phyloP scores from a whole-genome alignment of 140 eudicot species.

The Flaveria floridana region DNA sequence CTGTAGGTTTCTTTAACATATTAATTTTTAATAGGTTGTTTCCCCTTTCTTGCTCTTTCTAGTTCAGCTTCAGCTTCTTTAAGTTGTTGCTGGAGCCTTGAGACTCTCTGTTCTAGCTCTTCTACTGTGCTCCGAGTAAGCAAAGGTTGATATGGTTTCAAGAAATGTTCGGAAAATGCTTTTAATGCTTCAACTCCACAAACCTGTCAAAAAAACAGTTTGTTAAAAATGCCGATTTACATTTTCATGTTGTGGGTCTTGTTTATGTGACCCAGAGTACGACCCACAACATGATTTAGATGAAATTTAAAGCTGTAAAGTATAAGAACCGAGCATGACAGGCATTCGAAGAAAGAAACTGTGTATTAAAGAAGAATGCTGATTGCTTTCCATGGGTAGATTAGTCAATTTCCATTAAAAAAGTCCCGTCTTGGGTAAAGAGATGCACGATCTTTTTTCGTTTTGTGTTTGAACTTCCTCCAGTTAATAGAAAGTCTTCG shows the following conservation, averaged over 20 bases:
- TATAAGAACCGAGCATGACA: not conserved
- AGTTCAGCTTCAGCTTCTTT: constrained; percentile 79
- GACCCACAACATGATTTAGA: not conserved
- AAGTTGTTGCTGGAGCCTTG: constrained; percentile 58
- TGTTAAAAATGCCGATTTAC: not conserved
- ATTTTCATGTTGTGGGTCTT: not conserved
- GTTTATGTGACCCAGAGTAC: not conserved
- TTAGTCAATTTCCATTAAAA: not conserved
- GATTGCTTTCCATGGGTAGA: not conserved
- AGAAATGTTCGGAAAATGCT: constrained; percentile 62
- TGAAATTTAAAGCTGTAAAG: not conserved
- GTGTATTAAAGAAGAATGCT: not conserved
- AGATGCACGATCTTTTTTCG: too few relatives aligned
- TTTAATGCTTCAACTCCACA: constrained; percentile 79
- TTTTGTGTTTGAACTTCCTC: too few relatives aligned
- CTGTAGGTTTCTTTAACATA: constrained; percentile 10
- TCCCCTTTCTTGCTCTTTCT: constrained; percentile 72
- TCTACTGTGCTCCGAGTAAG: constrained; percentile 49
- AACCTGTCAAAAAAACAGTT: constrained; percentile 44
- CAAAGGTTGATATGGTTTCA: constrained; percentile 58
- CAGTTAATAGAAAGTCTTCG: too few relatives aligned
- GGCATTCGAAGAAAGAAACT: too few relatives aligned
- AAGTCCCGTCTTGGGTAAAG: too few relatives aligned
- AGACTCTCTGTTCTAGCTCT: constrained; percentile 67
- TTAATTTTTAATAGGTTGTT: constrained; percentile 36